Conservation (phyloP, 106 monocot genomes). For the Phalaenopsis equestris region DNA sequence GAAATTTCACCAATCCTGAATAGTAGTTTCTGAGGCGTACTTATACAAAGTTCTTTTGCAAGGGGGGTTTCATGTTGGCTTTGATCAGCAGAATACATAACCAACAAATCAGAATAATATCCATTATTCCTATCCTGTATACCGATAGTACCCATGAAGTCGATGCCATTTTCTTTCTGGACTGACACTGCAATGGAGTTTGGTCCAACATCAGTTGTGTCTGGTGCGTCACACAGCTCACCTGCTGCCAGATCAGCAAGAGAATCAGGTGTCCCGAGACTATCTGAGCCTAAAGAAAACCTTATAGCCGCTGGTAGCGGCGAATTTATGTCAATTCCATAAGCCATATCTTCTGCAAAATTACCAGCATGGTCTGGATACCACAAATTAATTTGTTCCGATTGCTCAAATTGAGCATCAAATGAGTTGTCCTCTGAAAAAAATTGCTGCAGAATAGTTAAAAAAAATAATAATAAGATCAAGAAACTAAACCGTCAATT, state of each 20-base stretch:
- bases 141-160: conserved; percentile 24
- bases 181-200: neutral
- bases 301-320: neutral
- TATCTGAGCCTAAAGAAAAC: neutral
- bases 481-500: neutral
- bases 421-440: neutral
- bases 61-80: conserved; percentile 29
- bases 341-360: neutral
- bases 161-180: conserved; percentile 11
- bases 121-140: conserved; percentile 13
- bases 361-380: neutral
- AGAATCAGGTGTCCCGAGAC: neutral
- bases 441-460: neutral
- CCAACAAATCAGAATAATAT: conserved; percentile 10
- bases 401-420: neutral
- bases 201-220: neutral
- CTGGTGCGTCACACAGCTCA: neutral
- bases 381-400: neutral
- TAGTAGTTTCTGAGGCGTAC: conserved; percentile 26
- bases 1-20: conserved; percentile 67
- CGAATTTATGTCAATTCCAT: neutral
- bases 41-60: conserved; percentile 22
- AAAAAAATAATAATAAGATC: neutral
- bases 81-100: conserved; percentile 39
- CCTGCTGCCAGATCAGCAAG: neutral